Base-by-base conservation (phyloP, 2,329 filamentous ascomycete genomes). In the Trichophyton verrucosum region DNA sequence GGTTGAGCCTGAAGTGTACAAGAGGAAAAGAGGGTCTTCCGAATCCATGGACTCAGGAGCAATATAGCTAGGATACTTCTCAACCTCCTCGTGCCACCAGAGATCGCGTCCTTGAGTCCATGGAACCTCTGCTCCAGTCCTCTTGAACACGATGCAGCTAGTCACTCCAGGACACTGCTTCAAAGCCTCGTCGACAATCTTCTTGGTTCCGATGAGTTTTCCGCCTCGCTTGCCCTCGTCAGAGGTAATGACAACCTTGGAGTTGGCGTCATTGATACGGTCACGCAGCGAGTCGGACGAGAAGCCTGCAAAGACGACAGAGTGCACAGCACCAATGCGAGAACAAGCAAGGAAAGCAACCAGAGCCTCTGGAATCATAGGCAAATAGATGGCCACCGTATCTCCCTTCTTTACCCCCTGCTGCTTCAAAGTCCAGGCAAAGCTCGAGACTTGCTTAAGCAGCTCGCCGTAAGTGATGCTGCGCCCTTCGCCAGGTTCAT, bases 81-180 rank as follows among this genome's bases (percentile, higher is more conserved):
- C 89, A 60, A 92, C 86, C 82, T 97, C 92, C 79, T 97, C 94
- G 76, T 97, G 91, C 94, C 94, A 99, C 94, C 94, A 99, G 72
- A 84, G 82, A 76, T 99, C 94, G 70, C 94, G 86, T 66, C 90
- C 91, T 67, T 84, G 77, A 59, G 90, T 95, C 88, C 88, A 92
- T 65, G 92, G 91, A 20, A 97, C 86, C 59, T 96, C 91, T 57
- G 91, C 86, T 59, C 92, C 92, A 42, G 94, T 99, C 69, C 94
- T 88, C 83, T 95, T 92, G 82, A 86, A 97, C 61, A 99, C 94
- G 44, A 99, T 81, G 68, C 89, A 89, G 75, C 88, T 85, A 47
- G 81, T 84, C 66, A 99, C 88, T 68, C 89, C 86, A 17, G 92
- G 92, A 77, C 92, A 97, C 77, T 96, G 90, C 81, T 94, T 95